These are phyloP conservation scores for Fusarium pilosicola DNA, from an alignment of 2,329 filamentous ascomycete species.

Conservation along the genomic window DNA sequence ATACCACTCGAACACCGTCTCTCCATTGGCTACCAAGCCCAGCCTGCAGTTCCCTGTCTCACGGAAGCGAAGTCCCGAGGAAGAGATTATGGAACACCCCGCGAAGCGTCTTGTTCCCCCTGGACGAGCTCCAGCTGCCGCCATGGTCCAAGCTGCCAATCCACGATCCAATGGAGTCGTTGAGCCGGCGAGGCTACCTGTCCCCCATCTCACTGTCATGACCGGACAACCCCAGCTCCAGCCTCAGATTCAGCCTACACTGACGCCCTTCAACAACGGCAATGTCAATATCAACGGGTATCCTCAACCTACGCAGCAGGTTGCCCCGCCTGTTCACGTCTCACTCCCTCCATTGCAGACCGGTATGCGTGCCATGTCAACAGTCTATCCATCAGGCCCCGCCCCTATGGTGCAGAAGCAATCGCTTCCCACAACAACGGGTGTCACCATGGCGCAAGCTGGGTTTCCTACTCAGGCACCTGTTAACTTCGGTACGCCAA, in stretches of 20 bases:
- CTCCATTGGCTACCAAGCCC: slow-evolving; percentile 61
- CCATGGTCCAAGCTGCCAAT: slow-evolving; percentile 25
- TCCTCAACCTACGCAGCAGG: slow-evolving; percentile 42
- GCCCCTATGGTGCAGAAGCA: slow-evolving; percentile 53
- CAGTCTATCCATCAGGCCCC: slow-evolving; percentile 73
- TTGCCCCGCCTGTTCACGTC: slow-evolving; percentile 50
- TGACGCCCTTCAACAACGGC: slow-evolving; percentile 46
- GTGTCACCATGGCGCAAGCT: slow-evolving; percentile 36
- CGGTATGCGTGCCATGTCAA: slow-evolving; percentile 77
- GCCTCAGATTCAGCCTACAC: slow-evolving; percentile 16
- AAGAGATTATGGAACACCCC: slow-evolving; percentile 62
- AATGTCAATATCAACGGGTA: slow-evolving; percentile 53
- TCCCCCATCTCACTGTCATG: slow-evolving; percentile 76
- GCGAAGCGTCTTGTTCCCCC: slow-evolving; percentile 59
- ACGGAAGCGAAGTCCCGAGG: slow-evolving; percentile 64
- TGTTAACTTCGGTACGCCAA: slow-evolving; percentile 60
- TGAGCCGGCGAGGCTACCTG: slow-evolving; percentile 64
- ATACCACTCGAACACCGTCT: slow-evolving; percentile 54
- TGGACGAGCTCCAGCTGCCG: slow-evolving; percentile 32
- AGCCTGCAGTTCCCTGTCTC: slow-evolving; percentile 52
- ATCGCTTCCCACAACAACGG: slow-evolving; percentile 38
- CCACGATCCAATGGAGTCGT: slow-evolving; percentile 34
- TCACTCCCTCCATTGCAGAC: slow-evolving; percentile 72
- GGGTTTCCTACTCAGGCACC: slow-evolving; percentile 46
- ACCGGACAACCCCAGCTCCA: slow-evolving; percentile 52